These are phyloP conservation scores for Pseudevernia furfuracea DNA, from an alignment of 495 filamentous ascomycete genomes.

Conservation along the genomic window DNA sequence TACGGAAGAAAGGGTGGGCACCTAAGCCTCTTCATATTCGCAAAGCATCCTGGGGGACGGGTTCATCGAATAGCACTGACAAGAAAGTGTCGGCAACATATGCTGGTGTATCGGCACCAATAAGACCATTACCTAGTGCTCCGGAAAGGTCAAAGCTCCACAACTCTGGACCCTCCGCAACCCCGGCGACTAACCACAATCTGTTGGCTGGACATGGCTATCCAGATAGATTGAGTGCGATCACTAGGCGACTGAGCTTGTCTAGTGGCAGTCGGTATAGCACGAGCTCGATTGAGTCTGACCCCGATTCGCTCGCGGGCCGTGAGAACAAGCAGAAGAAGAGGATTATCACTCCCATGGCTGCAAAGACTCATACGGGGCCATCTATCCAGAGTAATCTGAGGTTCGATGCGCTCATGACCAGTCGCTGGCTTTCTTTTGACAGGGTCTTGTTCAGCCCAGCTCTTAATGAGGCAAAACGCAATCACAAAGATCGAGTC, in stretches of 20 bases:
- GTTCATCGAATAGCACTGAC: conserved; percentile 10
- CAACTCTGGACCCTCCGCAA: conserved; percentile 32
- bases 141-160: conserved; percentile 31
- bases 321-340: conserved; percentile 11
- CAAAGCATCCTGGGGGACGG: conserved; percentile 21
- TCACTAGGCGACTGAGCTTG: conserved; percentile 34
- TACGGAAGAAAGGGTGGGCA: conserved; percentile 13
- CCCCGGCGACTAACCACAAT: conserved; percentile 47
- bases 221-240: conserved; percentile 35
- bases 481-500: conserved; percentile 44
- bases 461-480: conserved; percentile 69
- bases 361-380: conserved; percentile 32
- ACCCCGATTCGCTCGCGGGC: conserved; percentile 16
- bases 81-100: conserved; percentile 12
- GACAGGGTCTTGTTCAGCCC: conserved; percentile 92
- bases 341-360: conserved; percentile 11
- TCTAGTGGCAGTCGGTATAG: conserved; percentile 38
- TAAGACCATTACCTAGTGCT: conserved; percentile 19
- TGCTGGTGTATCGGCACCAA: conserved; percentile 19
- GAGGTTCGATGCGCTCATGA: conserved; percentile 69
- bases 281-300: conserved; percentile 39
- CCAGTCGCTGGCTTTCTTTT: conserved; percentile 85
- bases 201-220: conserved; percentile 46
- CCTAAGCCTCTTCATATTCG: conserved; percentile 24
- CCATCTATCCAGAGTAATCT: conserved; percentile 71